These are phyloP conservation scores for Emiliania huxleyi DNA, from an alignment of 78 protist species.

Conservation along the genomic window DNA sequence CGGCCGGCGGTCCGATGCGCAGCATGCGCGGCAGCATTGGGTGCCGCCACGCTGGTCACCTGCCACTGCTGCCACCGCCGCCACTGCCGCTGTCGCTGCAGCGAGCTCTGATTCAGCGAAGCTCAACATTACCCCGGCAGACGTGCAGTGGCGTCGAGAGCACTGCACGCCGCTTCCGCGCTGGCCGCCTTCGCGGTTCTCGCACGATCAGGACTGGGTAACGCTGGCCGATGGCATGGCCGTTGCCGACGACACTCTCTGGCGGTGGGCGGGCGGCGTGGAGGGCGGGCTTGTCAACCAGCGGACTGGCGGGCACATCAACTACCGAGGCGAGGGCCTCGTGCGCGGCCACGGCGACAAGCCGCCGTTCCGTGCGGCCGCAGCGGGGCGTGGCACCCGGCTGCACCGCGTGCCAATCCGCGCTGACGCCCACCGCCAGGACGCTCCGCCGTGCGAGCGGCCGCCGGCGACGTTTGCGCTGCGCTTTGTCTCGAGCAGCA, in stretches of 20 bases:
- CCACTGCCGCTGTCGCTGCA: too few relatives aligned
- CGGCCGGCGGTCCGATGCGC: too few relatives aligned
- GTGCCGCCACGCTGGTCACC: too few relatives aligned
- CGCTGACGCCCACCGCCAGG: neutral
- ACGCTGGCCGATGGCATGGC: neutral
- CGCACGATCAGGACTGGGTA: neutral
- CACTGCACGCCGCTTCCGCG: neutral
- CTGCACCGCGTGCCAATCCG: neutral
- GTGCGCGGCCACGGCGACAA: neutral
- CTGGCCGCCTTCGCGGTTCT: neutral
- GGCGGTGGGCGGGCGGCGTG: neutral
- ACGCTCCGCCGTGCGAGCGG: neutral
- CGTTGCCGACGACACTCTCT: neutral
- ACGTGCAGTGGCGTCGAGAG: neutral
- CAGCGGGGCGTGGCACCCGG: neutral
- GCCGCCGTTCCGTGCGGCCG: neutral
- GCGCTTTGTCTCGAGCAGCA: neutral
- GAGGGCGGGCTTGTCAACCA: neutral
- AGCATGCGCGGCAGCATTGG: too few relatives aligned
- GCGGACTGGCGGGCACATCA: neutral
- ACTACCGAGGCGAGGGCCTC: neutral
- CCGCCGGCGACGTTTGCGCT: neutral
- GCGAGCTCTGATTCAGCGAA: too few relatives aligned
- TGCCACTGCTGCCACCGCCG: too few relatives aligned
- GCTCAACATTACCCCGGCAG: too few relatives aligned